Conservation (phyloP, 176 grass and related monocot genomes). For the Areca catechu region DNA sequence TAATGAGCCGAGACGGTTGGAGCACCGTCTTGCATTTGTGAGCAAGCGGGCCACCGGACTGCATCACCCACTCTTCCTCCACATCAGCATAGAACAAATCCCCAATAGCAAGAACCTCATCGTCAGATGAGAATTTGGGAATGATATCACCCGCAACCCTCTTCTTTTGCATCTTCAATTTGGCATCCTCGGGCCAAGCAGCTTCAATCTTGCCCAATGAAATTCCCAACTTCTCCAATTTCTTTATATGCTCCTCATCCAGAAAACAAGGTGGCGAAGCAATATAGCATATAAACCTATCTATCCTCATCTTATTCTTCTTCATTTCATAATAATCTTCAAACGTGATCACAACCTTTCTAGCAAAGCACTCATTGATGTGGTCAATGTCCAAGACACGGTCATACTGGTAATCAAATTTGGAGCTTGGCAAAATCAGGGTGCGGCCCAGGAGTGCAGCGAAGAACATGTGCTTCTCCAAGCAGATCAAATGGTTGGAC, state of each 20-base stretch:
- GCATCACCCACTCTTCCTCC: slow-evolving; percentile 90
- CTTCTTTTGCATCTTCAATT: slow-evolving; percentile 81
- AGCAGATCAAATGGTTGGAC: slow-evolving; percentile 96
- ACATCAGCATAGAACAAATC: slow-evolving; percentile 90
- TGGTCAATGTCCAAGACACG: slow-evolving; percentile 70
- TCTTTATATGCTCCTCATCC: slow-evolving; percentile 91
- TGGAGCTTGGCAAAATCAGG: slow-evolving; percentile 71
- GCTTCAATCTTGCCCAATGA: slow-evolving; percentile 63
- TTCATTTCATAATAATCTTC: slow-evolving; percentile 56
- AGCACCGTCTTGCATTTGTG: slow-evolving; percentile 85
- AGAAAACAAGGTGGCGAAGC: slow-evolving; percentile 74
- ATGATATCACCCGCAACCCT: slow-evolving; percentile 60
- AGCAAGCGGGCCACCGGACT: slow-evolving; percentile 66
- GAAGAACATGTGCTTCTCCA: slow-evolving; percentile 99
- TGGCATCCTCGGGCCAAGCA: slow-evolving; percentile 81
- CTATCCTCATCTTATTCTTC: slow-evolving; percentile 75
- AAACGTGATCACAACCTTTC: slow-evolving; percentile 67
- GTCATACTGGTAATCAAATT: slow-evolving; percentile 70
- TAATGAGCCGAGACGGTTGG: slow-evolving; percentile 57
- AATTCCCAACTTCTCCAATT: slow-evolving; percentile 59
- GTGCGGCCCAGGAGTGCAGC: slow-evolving; percentile 65
- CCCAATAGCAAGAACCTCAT: slow-evolving; percentile 69
- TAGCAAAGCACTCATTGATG: slow-evolving; percentile 72
- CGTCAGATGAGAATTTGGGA: slow-evolving; percentile 61
- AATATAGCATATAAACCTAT: slow-evolving; percentile 81